Base-by-base conservation (phyloP, 768 basidiomycete genomes). In the Calocybe gangraenosa region DNA sequence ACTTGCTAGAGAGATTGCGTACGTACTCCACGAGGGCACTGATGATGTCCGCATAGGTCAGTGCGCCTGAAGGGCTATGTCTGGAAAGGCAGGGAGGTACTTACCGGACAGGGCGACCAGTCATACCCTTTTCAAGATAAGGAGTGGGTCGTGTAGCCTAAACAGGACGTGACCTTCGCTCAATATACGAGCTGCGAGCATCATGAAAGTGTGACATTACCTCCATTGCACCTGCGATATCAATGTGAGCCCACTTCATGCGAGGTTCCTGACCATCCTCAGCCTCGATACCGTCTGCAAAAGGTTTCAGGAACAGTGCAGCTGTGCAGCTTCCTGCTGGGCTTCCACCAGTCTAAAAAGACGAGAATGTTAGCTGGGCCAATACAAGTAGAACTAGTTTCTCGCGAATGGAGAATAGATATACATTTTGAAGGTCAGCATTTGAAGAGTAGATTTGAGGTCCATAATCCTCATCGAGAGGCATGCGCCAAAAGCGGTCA, bases 401-500 rank as follows among this genome's bases (percentile, higher is more conserved):
- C 30, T 20, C 6, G 3, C 2, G 40, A 11, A 10, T 40, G 3
- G 22, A 38, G 13, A n/a, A 13, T 3, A 39, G 10, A 10, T 18
- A 59, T 50, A 84, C 82, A 54, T 92, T 92, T 64, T 84, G 83
- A 25, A 92, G 69, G 61, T 92, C 90, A 19, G 88, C 89, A 55
- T 89, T 90, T 20, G 81, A 83, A 6, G 72, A 73, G 59, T 81
- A 64, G 55, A 94, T 92, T 60, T 89, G 88, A 9, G 80, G 76
- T 0, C 78, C 81, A 52, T 74, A 94, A 46, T 83, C 87, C 35
- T 90, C 87, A 54, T 89, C 84, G 42, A 94, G 77, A 8, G 91
- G 91, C 82, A 93, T 81, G 20, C 91, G 79, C 91, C 91, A 93
- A 74, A 94, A 83, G 43, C 82, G 80, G 64, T 92, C 89, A 57